Percentiles rank a stretch among this genome's conserved stretches.
Evolutionary conservation across 2,329 filamentous ascomycete genomes (phyloP).

Genomic region (Aspergillus uvarum): DNA sequence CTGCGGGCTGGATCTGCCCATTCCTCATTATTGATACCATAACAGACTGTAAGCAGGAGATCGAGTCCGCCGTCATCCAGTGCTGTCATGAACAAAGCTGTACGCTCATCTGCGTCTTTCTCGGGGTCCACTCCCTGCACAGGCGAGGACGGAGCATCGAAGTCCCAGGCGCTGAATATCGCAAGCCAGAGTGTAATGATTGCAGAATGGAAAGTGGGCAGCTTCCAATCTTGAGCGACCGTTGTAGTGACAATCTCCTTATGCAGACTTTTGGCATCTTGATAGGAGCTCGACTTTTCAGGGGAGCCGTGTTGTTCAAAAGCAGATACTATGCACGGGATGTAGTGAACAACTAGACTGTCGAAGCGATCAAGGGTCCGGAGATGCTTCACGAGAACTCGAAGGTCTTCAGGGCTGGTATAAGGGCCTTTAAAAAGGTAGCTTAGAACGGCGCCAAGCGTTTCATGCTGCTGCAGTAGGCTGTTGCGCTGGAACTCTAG

Average conservation of each 20-base stretch:
- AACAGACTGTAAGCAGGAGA: slow-evolving; percentile 80
- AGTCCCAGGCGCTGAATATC: slow-evolving; percentile 87
- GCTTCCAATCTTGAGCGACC: slow-evolving; percentile 68
- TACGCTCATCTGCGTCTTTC: slow-evolving; percentile 67
- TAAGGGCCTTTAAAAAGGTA: slow-evolving; percentile 75
- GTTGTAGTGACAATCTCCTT: slow-evolving; percentile 63
- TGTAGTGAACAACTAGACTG: slow-evolving; percentile 70
- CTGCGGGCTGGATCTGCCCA: slow-evolving; percentile 87
- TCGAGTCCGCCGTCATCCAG: slow-evolving; percentile 89
- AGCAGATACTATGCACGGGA: slow-evolving; percentile 75
- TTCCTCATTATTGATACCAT: slow-evolving; percentile 74
- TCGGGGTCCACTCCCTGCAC: slow-evolving; percentile 63
- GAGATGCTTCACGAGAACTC: slow-evolving; percentile 65
- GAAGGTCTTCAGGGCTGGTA: slow-evolving; percentile 70
- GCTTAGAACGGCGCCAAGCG: slow-evolving; percentile 75
- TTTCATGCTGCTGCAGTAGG: slow-evolving; percentile 85
- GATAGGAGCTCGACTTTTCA: slow-evolving; percentile 66
- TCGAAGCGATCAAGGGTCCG: slow-evolving; percentile 77
- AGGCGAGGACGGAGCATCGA: slow-evolving; percentile 64
- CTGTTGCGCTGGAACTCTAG: slow-evolving; percentile 78
- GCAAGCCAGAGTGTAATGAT: slow-evolving; percentile 83
- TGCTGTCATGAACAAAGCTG: slow-evolving; percentile 71
- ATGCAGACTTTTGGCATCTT: slow-evolving; percentile 70
- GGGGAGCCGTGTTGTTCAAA: slow-evolving; percentile 76
- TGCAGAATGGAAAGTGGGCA: slow-evolving; percentile 75